Evolutionary conservation across 176 grass and related monocot genomes (phyloP), one percentile per base, ranked within the genome.

Genomic region (Carex littledalei): DNA sequence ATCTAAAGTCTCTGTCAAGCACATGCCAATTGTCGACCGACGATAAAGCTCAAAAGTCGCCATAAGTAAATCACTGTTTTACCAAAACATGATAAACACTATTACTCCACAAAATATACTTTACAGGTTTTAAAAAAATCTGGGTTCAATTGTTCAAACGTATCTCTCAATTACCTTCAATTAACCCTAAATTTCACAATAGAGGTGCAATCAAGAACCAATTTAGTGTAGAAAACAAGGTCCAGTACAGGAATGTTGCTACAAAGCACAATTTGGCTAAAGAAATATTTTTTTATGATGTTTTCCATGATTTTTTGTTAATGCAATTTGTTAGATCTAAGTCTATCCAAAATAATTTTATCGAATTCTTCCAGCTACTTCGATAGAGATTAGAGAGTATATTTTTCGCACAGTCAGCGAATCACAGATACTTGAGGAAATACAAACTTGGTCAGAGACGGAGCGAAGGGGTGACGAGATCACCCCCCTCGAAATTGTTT

Each of bases 31-130:
- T 59, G 86, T 74, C 53, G 95, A 93, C 64, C 84, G 89, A 39
- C 92, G 86, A 71, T 98, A 98, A 45, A 98, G 73, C 88, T 94
- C 92, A 83, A 94, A 93, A 63, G 91, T 94, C 15, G 88, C 86
- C 91, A 90, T 98, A 73, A 78, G 80, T 84, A 59, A 53, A 67
- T 78, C 67, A 71, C 84, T 83, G 81, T 55, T 9, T 83, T 52
- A 68, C 47, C 8, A 53, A 83, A 83, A 67, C 29, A 81, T 56
- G 17, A 60, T 16, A 81, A 67, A 52, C 17, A 39, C 6, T 69
- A 67, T 49, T 29, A 83, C 45, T 64, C 5, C 41, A 22, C 6
- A 67, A 83, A 83, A 53, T 66, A 29, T 15, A 17, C 3, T 76
- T 53, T 17, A 76, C 66, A 69, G 32, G 18, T 60, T 18, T 2